Evolutionary conservation across 2,329 filamentous ascomycete species (phyloP), one percentile per base, ranked within the genome.

Genomic region (Diatrype stigma): DNA sequence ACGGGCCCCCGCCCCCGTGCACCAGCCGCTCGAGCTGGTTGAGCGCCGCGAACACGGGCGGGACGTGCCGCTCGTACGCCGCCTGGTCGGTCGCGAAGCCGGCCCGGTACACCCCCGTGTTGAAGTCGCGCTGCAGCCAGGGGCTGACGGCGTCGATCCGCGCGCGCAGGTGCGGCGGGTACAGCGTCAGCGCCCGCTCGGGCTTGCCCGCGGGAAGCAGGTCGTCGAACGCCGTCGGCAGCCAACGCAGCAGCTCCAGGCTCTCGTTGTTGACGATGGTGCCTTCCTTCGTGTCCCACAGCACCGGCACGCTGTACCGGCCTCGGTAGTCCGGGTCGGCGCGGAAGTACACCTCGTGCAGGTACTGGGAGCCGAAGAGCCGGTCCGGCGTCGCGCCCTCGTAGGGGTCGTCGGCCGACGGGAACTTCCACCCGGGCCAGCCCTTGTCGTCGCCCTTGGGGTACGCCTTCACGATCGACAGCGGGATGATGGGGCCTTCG

Each of bases 351-450:
- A 86, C 57, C 56, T 85, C 77, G 58, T 84, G 79, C 56, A 87
- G 63, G 63, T 80, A 85, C 38, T 73, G 72, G 53, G 77, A 80
- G 26, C 74, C 71, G 56, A 81, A 86, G 4, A 86, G 70, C 28
- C 77, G 73, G 60, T 87, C 84, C 3, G 77, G 72, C 0, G 82
- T 86, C 6, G 84, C 77, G 16, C 73, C 78, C 17, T 76, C 77
- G 59, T 86, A 86, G 56, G 78, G 72, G 45, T 76, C 68, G 49
- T 77, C 63, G 0, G 56, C 54, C 2, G 67, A 66, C 0, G 81
- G 77, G 57, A 87, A 87, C 28, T 73, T 71, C 81, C 81, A 85
- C 14, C 81, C 83, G 0, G 80, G 80, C 79, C 81, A 86, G 32
- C 84, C 83, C 7, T 78, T 75, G 17, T 78, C 73, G 56, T 84